Evolutionary conservation across 805 yeast species (phyloP), one percentile per base, ranked within the genome.

Genomic region (Schwanniomyces vanrijiae): DNA sequence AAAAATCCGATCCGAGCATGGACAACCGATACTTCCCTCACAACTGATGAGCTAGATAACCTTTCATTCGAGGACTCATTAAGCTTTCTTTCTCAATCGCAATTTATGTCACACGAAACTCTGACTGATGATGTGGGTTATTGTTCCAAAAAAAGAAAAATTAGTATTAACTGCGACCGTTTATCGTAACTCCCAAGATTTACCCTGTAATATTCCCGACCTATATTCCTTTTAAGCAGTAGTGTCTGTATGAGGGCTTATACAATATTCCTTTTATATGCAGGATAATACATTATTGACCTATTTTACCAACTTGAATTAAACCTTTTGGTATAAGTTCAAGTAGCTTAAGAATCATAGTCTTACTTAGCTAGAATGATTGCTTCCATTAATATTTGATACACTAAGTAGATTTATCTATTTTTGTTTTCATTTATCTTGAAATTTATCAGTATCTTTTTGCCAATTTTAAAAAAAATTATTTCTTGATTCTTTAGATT

Each of bases 1-100:
- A 25, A 4, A 7, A n/a, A 28, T 16, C 26, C 43, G 19, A 16
- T 33, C 19, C 39, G 9, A 20, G 3, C 6, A 5, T 21, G 19
- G 25, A 11, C 39, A 5, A n/a, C 31, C 16, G 39, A 42, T 18
- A 46, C 26, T 5, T 42, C 24, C 20, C 38, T 47, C 22, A 35
- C 44, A 14, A 33, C 33, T 20, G 47, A 51, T 14, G 44, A 49
- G n/a, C 28, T 51, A 10, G 49, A 39, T 22, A 49, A 47, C 16
- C 44, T 54, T 22, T 47, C 54, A 4, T 55, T 55, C 38, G 50
- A 50, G 29, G 59, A 55, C 16, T 55, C 59, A 2, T 47, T 55
- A 25, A 46, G 44, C 22, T 54, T 48, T 39, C 47, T 55, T n/a
- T 45, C 53, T 3, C 56, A 54, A 37, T 49, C 52, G 20, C 54